A percentile compares a stretch with the other conserved stretches of the same genome.
phyloP scores from a whole-genome alignment of 2,329 filamentous ascomycete genomes.

The Calonectria pauciramosa region DNA sequence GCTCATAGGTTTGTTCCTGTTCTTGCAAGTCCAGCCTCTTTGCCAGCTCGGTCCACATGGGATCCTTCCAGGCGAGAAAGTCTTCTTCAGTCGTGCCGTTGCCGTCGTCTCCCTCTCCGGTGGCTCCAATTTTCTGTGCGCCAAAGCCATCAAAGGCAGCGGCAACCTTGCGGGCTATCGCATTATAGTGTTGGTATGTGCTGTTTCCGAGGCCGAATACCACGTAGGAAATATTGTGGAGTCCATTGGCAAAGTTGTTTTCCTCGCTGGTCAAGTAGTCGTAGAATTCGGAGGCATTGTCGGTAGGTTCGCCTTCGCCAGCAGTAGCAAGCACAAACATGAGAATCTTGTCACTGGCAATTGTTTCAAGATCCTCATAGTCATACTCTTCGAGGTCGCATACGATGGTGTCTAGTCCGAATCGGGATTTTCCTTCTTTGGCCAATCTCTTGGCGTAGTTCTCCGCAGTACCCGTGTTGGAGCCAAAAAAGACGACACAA shows the following conservation, averaged over 20 bases:
- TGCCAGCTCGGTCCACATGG: slow-evolving; percentile 92
- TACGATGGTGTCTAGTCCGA: slow-evolving; percentile 97
- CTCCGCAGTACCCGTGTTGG: slow-evolving; percentile 97
- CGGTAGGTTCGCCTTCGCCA: slow-evolving; percentile 97
- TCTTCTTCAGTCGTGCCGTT: slow-evolving; percentile 99
- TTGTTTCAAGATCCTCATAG: slow-evolving; percentile 90
- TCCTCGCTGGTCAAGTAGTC: slow-evolving; percentile 92
- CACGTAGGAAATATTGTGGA: slow-evolving; percentile 90
- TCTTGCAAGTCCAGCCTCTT: slow-evolving; percentile 91
- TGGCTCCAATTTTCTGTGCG: slow-evolving; percentile 84
- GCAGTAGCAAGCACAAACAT: slow-evolving; percentile 98
- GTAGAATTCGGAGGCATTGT: slow-evolving; percentile 99
- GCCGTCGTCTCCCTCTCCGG: slow-evolving; percentile 96
- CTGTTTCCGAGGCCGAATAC: slow-evolving; percentile 98
- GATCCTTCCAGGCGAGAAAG: slow-evolving; percentile 98
- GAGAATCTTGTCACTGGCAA: slow-evolving; percentile 90
- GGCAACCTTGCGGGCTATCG: slow-evolving; percentile 94
- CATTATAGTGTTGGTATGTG: slow-evolving; percentile 99
- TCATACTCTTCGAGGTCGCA: slow-evolving; percentile 98
- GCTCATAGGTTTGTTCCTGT: slow-evolving; percentile 95
- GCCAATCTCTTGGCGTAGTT: slow-evolving; percentile 96
- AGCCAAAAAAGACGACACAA: slow-evolving; percentile 98
- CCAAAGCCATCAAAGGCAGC: slow-evolving; percentile 85
- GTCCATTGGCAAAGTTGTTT: slow-evolving; percentile 81
- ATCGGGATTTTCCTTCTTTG: slow-evolving; percentile 97